Base-by-base conservation (phyloP, 2,329 filamentous ascomycete genomes). In the Fusarium goolgardi region DNA sequence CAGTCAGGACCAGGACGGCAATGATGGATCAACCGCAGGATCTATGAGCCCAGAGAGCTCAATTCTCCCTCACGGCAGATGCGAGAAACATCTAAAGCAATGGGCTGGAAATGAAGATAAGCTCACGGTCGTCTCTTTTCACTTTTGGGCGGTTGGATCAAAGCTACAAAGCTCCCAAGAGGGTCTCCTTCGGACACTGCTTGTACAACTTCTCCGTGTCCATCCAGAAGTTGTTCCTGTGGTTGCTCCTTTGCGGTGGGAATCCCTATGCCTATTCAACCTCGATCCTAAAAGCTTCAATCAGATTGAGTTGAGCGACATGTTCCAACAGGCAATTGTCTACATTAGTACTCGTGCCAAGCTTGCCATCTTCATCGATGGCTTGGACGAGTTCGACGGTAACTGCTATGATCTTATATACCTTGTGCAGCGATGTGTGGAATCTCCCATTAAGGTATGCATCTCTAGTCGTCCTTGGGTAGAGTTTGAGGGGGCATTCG, bases 101-200 rank as follows among this genome's bases (percentile, higher is more conserved):
- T 66, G 65, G 61, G 37, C 61, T 0, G 53, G 60, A 2, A 7
- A 3, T 13, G 31, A 47, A 0, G 5, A 29, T 5, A 44, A 13
- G 0, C 35, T 69, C 1, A 55, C 57, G 2, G 7, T 66, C 9
- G 37, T 52, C 3, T 27, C 54, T 0, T 69, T 69, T 4, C 64
- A 69, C 23, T 69, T 69, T n/a, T 69, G 65, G 67, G 63, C 62
- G 0, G 39, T 53, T 10, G 65, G 67, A 16, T 52, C 57, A 13
- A 16, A 52, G 0, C 18, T 57, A 0, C 67, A 69, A 20, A 29
- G 32, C 1, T 63, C 57, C 0, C 50, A 54, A 15, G 27, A 53
- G 5, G 65, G 65, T 5, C 35, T 69, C 0, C 12, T 53, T 1
- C 44, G 56, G 0, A 69, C 66, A 0, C 27, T 69, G 0, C 65